These are phyloP conservation scores for Echria macrotheca DNA, from an alignment of 495 filamentous ascomycete genomes.

Conservation along the genomic window DNA sequence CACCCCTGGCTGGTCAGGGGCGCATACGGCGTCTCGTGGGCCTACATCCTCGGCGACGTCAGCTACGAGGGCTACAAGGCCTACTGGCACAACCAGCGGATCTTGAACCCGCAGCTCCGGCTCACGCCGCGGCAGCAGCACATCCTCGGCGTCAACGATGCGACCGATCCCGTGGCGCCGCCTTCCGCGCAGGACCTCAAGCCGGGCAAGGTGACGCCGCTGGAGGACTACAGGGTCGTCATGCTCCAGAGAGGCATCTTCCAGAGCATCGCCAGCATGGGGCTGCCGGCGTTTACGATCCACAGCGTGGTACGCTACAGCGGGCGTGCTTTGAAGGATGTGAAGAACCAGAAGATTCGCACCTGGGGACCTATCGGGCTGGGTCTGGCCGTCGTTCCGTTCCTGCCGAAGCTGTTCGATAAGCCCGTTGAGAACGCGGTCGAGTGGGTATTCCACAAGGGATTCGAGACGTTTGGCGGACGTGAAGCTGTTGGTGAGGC, in stretches of 20 bases:
- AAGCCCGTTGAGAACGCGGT: constrained; percentile 86
- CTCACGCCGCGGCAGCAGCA: constrained; percentile 37
- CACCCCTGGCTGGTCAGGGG: constrained; percentile 73
- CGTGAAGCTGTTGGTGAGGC: constrained; percentile 49
- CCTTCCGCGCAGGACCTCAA: neutral
- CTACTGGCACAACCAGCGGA: constrained; percentile 71
- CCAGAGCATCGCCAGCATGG: constrained; percentile 88
- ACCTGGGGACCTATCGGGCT: constrained; percentile 90
- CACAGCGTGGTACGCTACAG: constrained; percentile 87
- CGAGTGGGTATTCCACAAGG: constrained; percentile 83
- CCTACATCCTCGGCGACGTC: constrained; percentile 87
- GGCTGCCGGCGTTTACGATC: constrained; percentile 89
- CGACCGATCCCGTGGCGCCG: neutral
- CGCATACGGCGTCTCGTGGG: constrained; percentile 90
- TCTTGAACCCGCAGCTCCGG: constrained; percentile 44
- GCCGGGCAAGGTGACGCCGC: constrained; percentile 57
- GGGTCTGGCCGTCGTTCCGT: constrained; percentile 80
- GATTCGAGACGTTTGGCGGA: constrained; percentile 64
- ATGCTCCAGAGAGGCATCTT: constrained; percentile 89
- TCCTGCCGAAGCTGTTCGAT: constrained; percentile 85
- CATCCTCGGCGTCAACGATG: constrained; percentile 26
- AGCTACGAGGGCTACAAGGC: constrained; percentile 93
- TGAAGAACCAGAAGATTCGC: constrained; percentile 65
- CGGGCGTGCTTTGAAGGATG: constrained; percentile 71
- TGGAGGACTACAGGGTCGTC: constrained; percentile 86